phyloP scores from a whole-genome alignment of 805 yeast species.

The Candida silvatica region DNA sequence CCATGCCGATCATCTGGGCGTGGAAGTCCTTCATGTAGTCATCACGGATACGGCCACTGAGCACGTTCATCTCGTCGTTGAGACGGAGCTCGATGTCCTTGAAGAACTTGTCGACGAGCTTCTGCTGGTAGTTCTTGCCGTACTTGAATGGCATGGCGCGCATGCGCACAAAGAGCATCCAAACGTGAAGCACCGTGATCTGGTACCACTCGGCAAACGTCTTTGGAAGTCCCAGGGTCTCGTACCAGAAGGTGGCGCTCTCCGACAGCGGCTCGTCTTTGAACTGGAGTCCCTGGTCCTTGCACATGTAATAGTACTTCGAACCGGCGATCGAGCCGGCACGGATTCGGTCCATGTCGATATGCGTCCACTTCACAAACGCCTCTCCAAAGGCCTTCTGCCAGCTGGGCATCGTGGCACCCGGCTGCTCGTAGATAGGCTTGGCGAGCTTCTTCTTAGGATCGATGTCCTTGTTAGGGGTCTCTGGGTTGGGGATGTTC shows the following conservation, averaged over 20 bases:
- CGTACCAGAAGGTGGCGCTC: slow-evolving; percentile 78
- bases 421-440: slow-evolving; percentile 22
- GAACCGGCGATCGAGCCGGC: slow-evolving; percentile 95
- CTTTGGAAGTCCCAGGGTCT: slow-evolving; percentile 70
- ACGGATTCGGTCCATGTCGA: slow-evolving; percentile 88
- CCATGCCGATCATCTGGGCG: slow-evolving; percentile 81
- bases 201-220: slow-evolving; percentile 97
- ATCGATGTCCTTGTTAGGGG: slow-evolving; percentile 27
- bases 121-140: slow-evolving; percentile 86
- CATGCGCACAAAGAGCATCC: slow-evolving; percentile 94
- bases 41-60: slow-evolving; percentile 73
- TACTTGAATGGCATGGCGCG: slow-evolving; percentile 90
- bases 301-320: slow-evolving; percentile 77
- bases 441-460: slow-evolving; percentile 23
- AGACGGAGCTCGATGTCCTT: slow-evolving; percentile 83
- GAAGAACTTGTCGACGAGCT: slow-evolving; percentile 81
- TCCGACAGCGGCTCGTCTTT: slow-evolving; percentile 65
- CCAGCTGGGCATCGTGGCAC: slow-evolving; percentile 34
- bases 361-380: slow-evolving; percentile 48
- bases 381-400: slow-evolving; percentile 56
- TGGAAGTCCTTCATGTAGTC: slow-evolving; percentile 85
- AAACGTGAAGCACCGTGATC: slow-evolving; percentile 79
- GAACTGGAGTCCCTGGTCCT: slow-evolving; percentile 70
- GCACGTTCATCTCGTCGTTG: slow-evolving; percentile 78
- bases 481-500: slow-evolving; percentile 24